Base-by-base conservation (phyloP, 352 stramenopile genomes). In the Pseudoperonospora humuli region DNA sequence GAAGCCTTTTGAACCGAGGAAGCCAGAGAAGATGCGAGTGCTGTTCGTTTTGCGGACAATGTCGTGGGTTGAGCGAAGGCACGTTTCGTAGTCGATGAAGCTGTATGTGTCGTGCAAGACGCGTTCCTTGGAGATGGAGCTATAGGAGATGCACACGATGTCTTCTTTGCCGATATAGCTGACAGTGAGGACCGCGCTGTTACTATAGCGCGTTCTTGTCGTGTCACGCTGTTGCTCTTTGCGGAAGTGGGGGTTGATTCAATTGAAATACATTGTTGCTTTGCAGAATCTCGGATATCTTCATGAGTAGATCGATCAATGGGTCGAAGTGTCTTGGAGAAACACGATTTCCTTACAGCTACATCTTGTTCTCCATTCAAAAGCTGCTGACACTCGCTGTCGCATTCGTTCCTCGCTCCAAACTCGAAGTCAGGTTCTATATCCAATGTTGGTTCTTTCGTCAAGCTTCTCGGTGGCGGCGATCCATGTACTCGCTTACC, bases 401-500 rank as follows among this genome's bases (percentile, higher is more conserved):
- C n/a, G 20, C 39, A 50, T 11, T 55, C 40, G 38, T 33, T 36
- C 23, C 24, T 28, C 39, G 23, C 24, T 6, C 56, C 44, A 43
- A 61, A 57, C 23, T 70, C 53, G 39, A 35, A 54, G 27, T 55
- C 40, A 38, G 47, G 46, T 35, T 64, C 47, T 17, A 47, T 57
- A 15, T 8, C 26, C 40, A 54, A 52, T 3, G 35, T 28, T 8
- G 48, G 38, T 7, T 45, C 50, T 20, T 51, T 40, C 21, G 40
- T 52, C 23, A 14, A 6, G 5, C 45, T 45, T 34, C 53, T 27
- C 37, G 27, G 7, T 5, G 11, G 24, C 24, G 26, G 18, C 24
- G 25, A 39, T 39, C 20, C 26, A 36, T 52, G 33, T 13, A 10
- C 18, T 29, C 29, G n/a, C 8, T 45, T 21, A 26, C 33, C 18